Evolutionary conservation across 2,329 filamentous ascomycete species (phyloP).

Genomic region (Lecanicillium sp.): DNA sequence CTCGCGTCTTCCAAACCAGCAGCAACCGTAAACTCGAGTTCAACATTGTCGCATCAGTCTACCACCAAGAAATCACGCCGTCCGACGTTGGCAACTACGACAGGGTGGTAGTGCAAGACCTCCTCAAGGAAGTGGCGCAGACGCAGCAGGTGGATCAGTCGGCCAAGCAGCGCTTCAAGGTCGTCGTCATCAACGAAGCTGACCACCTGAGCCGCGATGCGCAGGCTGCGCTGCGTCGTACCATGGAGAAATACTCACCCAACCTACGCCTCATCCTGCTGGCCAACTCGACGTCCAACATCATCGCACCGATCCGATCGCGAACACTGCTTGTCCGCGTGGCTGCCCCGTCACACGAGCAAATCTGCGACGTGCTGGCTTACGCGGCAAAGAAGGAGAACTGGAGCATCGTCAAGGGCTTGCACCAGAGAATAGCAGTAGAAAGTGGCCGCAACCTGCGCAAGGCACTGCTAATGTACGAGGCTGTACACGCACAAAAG

Average conservation of each 20-base stretch:
- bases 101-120: conserved; percentile 88
- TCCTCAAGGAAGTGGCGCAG: conserved; percentile 96
- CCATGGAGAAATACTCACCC: conserved; percentile 99
- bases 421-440: conserved; percentile 80
- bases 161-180: conserved; percentile 91
- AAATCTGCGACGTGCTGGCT: conserved; percentile 76
- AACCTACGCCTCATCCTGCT: conserved; percentile 87
- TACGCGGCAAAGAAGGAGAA: conserved; percentile 69
- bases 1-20: conserved; percentile 90
- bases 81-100: conserved; percentile 96
- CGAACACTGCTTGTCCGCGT: conserved; percentile 88
- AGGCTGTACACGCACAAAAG: conserved; percentile 96
- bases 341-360: conserved; percentile 75
- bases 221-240: conserved; percentile 86
- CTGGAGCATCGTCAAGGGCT: conserved; percentile 67
- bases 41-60: conserved; percentile 95
- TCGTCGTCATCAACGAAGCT: conserved; percentile 98
- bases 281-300: conserved; percentile 95
- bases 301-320: conserved; percentile 95
- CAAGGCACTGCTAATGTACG: conserved; percentile 89
- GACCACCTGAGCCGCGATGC: conserved; percentile 92
- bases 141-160: conserved; percentile 96
- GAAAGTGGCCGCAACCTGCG: conserved; percentile 89
- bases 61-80: conserved; percentile 97
- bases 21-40: conserved; percentile 98